Evolutionary conservation across 2,329 filamentous ascomycete genomes (phyloP).

Genomic region (Ceratocystis cubensis): DNA sequence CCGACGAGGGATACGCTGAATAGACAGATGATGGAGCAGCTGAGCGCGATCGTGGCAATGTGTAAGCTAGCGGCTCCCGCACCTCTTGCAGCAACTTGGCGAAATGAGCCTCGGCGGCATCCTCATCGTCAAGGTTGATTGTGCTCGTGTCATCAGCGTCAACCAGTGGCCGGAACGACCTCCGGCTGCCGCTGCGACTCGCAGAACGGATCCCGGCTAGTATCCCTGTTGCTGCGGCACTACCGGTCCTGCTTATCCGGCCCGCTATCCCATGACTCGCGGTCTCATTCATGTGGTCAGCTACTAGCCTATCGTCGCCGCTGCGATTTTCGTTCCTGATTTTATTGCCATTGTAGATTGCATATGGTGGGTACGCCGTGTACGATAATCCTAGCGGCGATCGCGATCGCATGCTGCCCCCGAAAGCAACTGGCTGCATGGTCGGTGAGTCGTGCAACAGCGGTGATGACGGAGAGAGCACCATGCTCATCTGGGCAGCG

Average conservation of each 20-base stretch:
- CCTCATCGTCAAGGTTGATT: constrained; percentile 8
- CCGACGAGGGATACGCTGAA: background rate
- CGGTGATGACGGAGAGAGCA: background rate
- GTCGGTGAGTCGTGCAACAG: background rate
- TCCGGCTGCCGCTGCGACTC: constrained; percentile 7
- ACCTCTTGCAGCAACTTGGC: constrained; percentile 12
- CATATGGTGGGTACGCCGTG: constrained; percentile 2
- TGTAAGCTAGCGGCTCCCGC: background rate
- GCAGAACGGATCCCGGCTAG: background rate
- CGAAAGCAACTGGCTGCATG: background rate
- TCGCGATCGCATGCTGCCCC: background rate
- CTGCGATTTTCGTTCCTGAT: background rate
- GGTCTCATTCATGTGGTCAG: background rate
- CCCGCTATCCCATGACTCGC: background rate
- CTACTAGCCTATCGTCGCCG: too few species aligned
- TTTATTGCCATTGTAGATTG: background rate
- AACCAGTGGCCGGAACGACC: background rate
- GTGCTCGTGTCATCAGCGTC: constrained; percentile 9
- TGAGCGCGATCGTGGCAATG: background rate
- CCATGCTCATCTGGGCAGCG: background rate
- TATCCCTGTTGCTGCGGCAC: background rate
- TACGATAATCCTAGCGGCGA: constrained; percentile 13
- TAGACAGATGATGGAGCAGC: constrained; percentile 5
- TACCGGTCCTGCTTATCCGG: background rate
- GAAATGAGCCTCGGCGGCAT: constrained; percentile 12